These are phyloP conservation scores for Diaporthe longicolla DNA, from an alignment of 2,329 filamentous ascomycete species.

Conservation along the genomic window DNA sequence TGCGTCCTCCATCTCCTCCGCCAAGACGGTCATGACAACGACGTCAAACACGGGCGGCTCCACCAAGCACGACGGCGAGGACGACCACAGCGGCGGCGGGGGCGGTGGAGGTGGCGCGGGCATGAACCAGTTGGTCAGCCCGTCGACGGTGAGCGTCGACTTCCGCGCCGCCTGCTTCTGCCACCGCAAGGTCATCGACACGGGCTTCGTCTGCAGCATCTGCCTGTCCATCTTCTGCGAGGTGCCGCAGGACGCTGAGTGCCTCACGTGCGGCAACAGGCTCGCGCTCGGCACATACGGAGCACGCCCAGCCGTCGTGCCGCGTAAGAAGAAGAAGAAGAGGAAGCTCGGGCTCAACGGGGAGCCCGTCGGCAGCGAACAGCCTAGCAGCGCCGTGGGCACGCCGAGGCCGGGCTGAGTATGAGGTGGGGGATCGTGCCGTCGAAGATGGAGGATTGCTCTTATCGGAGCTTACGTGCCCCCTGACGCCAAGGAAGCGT, in stretches of 20 bases:
- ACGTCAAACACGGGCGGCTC: slow-evolving; percentile 45
- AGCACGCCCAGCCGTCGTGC: slow-evolving; percentile 81
- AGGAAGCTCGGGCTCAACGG: slow-evolving; percentile 66
- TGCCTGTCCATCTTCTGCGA: slow-evolving; percentile 95
- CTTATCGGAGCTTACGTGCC: not conserved
- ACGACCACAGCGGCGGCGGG: slow-evolving; percentile 55
- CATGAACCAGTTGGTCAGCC: slow-evolving; percentile 75
- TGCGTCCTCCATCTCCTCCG: slow-evolving; percentile 73
- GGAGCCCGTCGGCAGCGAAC: slow-evolving; percentile 59
- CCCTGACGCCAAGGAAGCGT: too few species aligned
- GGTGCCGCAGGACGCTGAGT: slow-evolving; percentile 73
- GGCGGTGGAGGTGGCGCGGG: slow-evolving; percentile 50
- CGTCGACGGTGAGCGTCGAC: slow-evolving; percentile 89
- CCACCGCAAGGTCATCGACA: slow-evolving; percentile 89
- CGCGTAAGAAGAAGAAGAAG: slow-evolving; percentile 82
- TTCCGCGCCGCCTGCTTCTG: slow-evolving; percentile 99
- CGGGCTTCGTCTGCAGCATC: slow-evolving; percentile 95
- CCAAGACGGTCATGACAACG: slow-evolving; percentile 53
- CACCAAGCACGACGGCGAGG: slow-evolving; percentile 25
- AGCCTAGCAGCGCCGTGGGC: slow-evolving; percentile 71
- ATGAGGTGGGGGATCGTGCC: too few species aligned
- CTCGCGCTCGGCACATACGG: slow-evolving; percentile 84
- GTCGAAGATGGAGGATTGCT: too few species aligned
- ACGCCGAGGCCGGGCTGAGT: slow-evolving; percentile 64
- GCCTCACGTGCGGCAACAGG: slow-evolving; percentile 86